Evolutionary conservation across 2,329 filamentous ascomycete species (phyloP).

Genomic region (Paracoccidioides brasiliensis): DNA sequence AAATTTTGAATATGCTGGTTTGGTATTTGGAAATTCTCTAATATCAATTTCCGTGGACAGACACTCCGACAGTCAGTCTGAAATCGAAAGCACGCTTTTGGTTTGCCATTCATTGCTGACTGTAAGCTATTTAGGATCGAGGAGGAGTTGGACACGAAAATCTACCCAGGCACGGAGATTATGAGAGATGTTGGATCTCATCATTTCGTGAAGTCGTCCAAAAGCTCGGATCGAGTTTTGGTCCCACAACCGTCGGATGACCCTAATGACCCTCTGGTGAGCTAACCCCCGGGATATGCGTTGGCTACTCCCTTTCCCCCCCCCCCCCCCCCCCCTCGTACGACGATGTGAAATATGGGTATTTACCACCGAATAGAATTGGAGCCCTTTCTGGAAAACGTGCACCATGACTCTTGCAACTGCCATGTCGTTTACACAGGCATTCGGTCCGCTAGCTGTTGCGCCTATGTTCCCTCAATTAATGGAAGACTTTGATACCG

Average conservation of each 20-base stretch:
- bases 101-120: background rate
- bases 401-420: slow-evolving; percentile 35
- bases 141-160: slow-evolving; percentile 39
- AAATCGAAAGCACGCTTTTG: too few species aligned
- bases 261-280: slow-evolving; percentile 34
- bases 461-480: slow-evolving; percentile 48
- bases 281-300: background rate
- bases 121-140: slow-evolving; percentile 28
- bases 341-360: background rate
- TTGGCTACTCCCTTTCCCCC: background rate
- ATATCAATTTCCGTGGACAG: slow-evolving; percentile 5
- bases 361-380: slow-evolving; percentile 25
- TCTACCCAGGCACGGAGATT: slow-evolving; percentile 46
- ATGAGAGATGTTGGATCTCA: slow-evolving; percentile 49
- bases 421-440: slow-evolving; percentile 40
- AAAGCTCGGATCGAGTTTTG: slow-evolving; percentile 25
- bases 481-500: slow-evolving; percentile 42
- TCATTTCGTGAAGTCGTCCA: slow-evolving; percentile 48
- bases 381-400: slow-evolving; percentile 37
- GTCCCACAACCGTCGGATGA: slow-evolving; percentile 39
- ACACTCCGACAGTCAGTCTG: slow-evolving; percentile 15
- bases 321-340: too few species aligned
- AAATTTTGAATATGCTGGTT: too few species aligned
- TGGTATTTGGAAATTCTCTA: background rate
- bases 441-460: slow-evolving; percentile 42